Percentiles rank a stretch among this genome's conserved stretches.
Evolutionary conservation across 2,329 filamentous ascomycete species (phyloP).

Genomic region (Dissoconium aciculare): DNA sequence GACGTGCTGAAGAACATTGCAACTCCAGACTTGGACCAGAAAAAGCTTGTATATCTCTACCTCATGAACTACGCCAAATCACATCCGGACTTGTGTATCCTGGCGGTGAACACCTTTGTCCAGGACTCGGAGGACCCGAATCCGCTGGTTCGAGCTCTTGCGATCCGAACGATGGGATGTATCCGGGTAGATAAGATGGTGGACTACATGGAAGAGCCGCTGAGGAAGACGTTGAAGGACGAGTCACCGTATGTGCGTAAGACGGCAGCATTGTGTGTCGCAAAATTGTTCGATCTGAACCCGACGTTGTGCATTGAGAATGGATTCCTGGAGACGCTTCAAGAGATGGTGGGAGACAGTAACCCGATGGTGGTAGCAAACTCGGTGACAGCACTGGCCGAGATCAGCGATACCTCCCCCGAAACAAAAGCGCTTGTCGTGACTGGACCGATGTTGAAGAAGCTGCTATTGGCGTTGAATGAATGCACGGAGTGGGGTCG

Average conservation of each 20-base stretch:
- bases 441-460: conserved; percentile 72
- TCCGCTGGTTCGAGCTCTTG: conserved; percentile 81
- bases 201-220: conserved; percentile 97
- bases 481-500: conserved; percentile 98
- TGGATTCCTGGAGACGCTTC: conserved; percentile 81
- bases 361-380: conserved; percentile 99
- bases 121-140: conserved; percentile 99
- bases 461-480: conserved; percentile 88
- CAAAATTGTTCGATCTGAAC: conserved; percentile 93
- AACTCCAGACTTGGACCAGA: conserved; percentile 86
- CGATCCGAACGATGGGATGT: conserved; percentile 96
- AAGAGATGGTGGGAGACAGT: conserved; percentile 91
- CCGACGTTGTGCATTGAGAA: conserved; percentile 89
- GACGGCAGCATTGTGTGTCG: conserved; percentile 93
- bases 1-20: conserved; percentile 99
- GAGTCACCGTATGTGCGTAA: conserved; percentile 98
- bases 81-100: conserved; percentile 93
- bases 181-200: conserved; percentile 99
- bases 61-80: conserved; percentile 99
- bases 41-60: conserved; percentile 98
- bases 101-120: conserved; percentile 97
- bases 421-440: conserved; percentile 79
- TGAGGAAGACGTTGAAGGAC: conserved; percentile 89
- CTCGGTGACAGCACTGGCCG: conserved; percentile 80
- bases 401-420: conserved; percentile 80